Evolutionary conservation across 2,329 filamentous ascomycete species (phyloP).

Genomic region (Botryotinia calthae): DNA sequence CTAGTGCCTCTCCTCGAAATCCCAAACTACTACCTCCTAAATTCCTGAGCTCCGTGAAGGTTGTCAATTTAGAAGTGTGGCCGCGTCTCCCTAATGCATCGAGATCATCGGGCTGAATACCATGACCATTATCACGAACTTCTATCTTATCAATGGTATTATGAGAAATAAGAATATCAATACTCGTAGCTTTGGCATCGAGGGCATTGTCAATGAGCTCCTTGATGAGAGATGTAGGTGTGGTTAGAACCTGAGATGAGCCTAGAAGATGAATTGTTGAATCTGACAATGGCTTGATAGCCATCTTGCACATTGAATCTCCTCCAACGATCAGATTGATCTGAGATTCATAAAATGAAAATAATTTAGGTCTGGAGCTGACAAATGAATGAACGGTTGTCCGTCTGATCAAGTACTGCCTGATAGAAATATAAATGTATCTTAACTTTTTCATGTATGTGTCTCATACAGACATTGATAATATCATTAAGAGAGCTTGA

Average conservation of each 20-base stretch:
- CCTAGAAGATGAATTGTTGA: conserved; percentile 56
- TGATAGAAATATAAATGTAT: not conserved
- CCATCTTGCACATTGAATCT: conserved; percentile 30
- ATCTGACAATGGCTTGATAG: conserved; percentile 48
- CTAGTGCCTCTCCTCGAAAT: conserved; percentile 73
- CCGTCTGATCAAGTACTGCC: conserved; percentile 8
- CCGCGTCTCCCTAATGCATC: conserved; percentile 60
- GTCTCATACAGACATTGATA: not conserved
- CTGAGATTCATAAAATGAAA: not conserved
- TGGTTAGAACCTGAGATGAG: conserved; percentile 58
- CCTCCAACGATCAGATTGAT: not conserved
- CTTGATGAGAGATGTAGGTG: conserved; percentile 64
- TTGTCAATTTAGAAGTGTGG: conserved; percentile 70
- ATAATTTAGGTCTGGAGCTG: not conserved
- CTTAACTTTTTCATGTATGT: not conserved
- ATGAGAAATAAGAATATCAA: conserved; percentile 62
- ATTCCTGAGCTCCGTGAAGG: conserved; percentile 58
- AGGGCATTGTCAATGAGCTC: conserved; percentile 77
- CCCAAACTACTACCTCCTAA: conserved; percentile 63
- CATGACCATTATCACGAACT: conserved; percentile 71
- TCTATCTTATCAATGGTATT: conserved; percentile 69
- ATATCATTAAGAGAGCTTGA: not conserved
- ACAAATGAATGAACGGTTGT: not conserved
- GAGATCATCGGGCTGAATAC: conserved; percentile 63
- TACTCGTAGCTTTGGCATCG: conserved; percentile 64